Conservation (phyloP, 768 basidiomycete species). For the Trametopsis cervina region DNA sequence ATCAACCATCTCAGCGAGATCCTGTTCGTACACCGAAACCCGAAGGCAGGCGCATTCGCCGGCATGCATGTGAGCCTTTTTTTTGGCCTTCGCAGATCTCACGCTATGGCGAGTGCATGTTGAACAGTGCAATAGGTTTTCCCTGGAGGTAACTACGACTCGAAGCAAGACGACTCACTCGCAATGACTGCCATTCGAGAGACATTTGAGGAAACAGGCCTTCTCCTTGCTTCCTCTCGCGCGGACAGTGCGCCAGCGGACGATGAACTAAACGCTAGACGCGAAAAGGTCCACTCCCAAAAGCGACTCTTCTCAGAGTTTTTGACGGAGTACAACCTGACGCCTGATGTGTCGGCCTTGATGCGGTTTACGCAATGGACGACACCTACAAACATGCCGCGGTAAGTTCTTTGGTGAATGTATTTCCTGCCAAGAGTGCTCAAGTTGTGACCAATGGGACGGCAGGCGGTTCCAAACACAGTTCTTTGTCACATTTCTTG, state of each 20-base stretch:
- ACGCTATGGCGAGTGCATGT: background rate
- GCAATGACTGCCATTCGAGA: conserved; percentile 64
- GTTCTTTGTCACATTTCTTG: conserved; percentile 62
- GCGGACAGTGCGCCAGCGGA: conserved; percentile 20
- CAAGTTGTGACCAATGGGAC: no score
- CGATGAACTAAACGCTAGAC: conserved; percentile 41
- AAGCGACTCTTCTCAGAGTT: conserved; percentile 45
- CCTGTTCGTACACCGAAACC: conserved; percentile 65
- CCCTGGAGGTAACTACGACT: conserved; percentile 67
- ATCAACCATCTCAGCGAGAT: conserved; percentile 63
- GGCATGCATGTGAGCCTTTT: conserved; percentile 52
- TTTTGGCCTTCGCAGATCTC: background rate
- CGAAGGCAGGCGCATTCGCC: conserved; percentile 53
- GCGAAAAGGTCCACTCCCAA: conserved; percentile 49
- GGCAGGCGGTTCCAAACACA: conserved; percentile 63
- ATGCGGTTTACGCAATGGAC: conserved; percentile 75
- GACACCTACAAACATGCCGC: conserved; percentile 48
- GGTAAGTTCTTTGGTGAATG: no score
- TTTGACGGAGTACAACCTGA: conserved; percentile 37
- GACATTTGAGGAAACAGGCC: conserved; percentile 71
- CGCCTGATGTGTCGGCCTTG: conserved; percentile 38
- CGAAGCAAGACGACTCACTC: conserved; percentile 49
- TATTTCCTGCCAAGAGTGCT: no score
- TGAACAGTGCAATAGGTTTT: conserved; percentile 50
- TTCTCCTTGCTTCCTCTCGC: conserved; percentile 46